Conservation (phyloP, 805 yeast species). For the Aciculoconidium aculeatum region DNA sequence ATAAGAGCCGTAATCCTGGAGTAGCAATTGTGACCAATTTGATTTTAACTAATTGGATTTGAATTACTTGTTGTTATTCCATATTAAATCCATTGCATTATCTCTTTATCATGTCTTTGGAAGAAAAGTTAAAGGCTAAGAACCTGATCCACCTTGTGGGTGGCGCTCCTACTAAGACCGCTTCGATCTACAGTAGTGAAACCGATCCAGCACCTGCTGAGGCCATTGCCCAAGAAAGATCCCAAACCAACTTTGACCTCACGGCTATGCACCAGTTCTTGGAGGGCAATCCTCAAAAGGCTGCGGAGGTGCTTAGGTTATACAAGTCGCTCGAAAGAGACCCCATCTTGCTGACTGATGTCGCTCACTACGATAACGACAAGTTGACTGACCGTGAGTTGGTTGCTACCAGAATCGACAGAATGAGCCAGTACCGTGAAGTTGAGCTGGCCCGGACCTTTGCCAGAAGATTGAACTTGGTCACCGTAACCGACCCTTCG, state of each 20-base stretch:
- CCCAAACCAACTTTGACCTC: slow-evolving; percentile 26
- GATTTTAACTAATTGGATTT: no score
- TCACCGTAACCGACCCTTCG: slow-evolving; percentile 34
- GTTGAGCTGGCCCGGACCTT: slow-evolving; percentile 25
- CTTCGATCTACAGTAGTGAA: no score
- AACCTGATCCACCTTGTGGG: no score
- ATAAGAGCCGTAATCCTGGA: no score
- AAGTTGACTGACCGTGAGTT: slow-evolving; percentile 26
- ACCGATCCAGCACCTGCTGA: slow-evolving; percentile 28
- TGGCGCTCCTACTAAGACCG: no score
- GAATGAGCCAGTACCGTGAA: slow-evolving; percentile 33
- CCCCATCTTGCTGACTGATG: slow-evolving; percentile 26
- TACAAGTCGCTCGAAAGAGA: slow-evolving; percentile 34
- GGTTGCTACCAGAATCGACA: slow-evolving; percentile 28
- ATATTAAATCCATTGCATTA: no score
- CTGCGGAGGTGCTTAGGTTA: slow-evolving; percentile 22
- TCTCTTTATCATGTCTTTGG: no score
- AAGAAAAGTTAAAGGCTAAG: no score
- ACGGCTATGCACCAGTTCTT: slow-evolving; percentile 35
- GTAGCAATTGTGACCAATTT: no score
- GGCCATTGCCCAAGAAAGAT: slow-evolving; percentile 31
- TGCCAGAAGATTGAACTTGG: slow-evolving; percentile 28
- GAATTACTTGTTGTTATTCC: no score
- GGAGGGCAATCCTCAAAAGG: slow-evolving; percentile 35
- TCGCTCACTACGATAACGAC: slow-evolving; percentile 28